Evolutionary conservation across 169 alveolate species (phyloP), one percentile per base, ranked within the genome.

Genomic region (Cryptosporidium sp.): DNA sequence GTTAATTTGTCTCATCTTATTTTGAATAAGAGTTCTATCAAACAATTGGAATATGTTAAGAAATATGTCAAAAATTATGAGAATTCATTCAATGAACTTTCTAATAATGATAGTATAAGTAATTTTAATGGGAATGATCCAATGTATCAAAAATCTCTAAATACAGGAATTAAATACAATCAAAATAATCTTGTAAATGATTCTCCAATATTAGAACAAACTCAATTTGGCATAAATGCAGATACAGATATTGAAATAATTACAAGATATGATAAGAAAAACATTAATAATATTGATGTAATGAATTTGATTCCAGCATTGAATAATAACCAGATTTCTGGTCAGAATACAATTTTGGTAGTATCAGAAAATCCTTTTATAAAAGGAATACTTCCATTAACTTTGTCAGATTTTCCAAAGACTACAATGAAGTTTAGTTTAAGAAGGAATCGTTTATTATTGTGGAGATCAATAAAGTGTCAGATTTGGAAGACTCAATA

Each of bases 401-500:
- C 89, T 29, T 26, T 80, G 23, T 45, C 69, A 60, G 75, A 42
- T 44, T 1, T 62, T 31, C 89, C 72, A 12, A 58, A 62, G 26
- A 67, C 62, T 1, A 80, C 89, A 39, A 33, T 80, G 4, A 61
- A 51, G 37, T 80, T 80, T 23, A 80, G 89, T 80, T 65, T 80
- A 45, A 80, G 89, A 80, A 60, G 89, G 39, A 65, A 80, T 42
- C 69, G 89, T 60, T 39, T 80, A 45, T 37, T 80, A 18, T 39
- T 80, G 26, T 80, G 89, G 89, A 80, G 89, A 65, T 80, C 89
- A 12, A 65, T 80, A 26, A 80, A 45, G 39, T 80, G 89, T 37
- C 89, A 80, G 70, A 62, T 80, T 21, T 80, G 89, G 89, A 60
- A 53, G 21, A 16, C 67, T 31, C 89, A 80, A 42, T 80, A 80